Evolutionary conservation across 768 basidiomycete species (phyloP), one percentile per base, ranked within the genome.

Genomic region (Agaricus sinodeliciosus): DNA sequence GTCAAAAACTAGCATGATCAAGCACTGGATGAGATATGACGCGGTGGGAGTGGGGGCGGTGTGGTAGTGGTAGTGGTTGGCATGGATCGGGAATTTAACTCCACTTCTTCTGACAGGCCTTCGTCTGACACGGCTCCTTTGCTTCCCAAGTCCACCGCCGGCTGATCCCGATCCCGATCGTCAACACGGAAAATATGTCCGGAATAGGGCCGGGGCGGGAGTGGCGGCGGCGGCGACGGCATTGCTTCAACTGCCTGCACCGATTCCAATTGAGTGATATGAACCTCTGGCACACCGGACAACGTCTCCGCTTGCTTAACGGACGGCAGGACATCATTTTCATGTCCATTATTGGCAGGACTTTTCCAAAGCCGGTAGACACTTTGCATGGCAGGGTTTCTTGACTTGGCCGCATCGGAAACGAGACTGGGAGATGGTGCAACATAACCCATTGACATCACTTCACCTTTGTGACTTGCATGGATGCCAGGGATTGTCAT

Each of bases 401-500:
- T 79, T 19, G 69, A 57, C 61, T 72, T 71, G 9, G 58, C 37
- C 35, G 60, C 56, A 7, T 65, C 42, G 8, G 66, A 59, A 19
- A 64, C 57, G 9, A 67, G 56, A 0, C 69, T 62, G 13, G 69
- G 61, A 41, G 70, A 67, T 4, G 78, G 73, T 9, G 85, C 81
- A 51, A 80, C 79, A 60, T 87, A 84, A 9, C 90, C 90, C 76
- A 93, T 76, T 3, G 89, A 85, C 83, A 89, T 88, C 40, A 91
- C 80, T 56, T 92, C 88, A 8, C 86, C 87, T n/a, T 80, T 81
- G 61, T 91, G 85, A 59, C 83, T 87, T 3, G 81, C 88, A 60
- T 91, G 90, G 55, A 93, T 93, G 1, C 88, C 87, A 8, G 90
- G 90, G 57, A 93, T 92, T 12, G 80, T 83, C 90, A 93, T 93